Evolutionary conservation across 73 alveolate genomes (phyloP), one percentile per base, ranked within the genome.

Genomic region (Paramecium bursaria): DNA sequence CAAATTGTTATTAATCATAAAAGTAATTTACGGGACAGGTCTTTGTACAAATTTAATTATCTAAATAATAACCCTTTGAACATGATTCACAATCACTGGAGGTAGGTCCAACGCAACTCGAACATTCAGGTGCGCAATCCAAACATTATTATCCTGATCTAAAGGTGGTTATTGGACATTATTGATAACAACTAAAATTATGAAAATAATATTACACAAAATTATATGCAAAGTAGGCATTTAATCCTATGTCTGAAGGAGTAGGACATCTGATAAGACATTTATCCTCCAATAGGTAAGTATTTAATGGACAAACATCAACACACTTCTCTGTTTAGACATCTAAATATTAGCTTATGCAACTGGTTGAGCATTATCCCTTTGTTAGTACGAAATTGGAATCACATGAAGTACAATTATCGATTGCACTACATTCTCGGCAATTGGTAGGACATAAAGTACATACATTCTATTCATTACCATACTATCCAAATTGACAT

Each of bases 21-120:
- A 25, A 33, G 27, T 51, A 51, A 25, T 26, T 26, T 2, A 3
- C 10, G 11, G 74, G 6, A 19, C 74, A 51, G 10, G 19, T 17
- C 7, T 21, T 4, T 21, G 74, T 51, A 13, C 74, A 51, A 51
- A 51, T 51, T 51, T 51, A 11, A 51, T 51, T 51, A 51, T 51
- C 46, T 9, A 51, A 19, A 21, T 50, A 51, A 51, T 17, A 51
- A 2, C 74, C 74, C 23, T 51, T 11, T 1, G 3, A 51, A 21
- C 74, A 51, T 26, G 46, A 25, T 7, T 26, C 27, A 13, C 74
- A 51, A 3, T 51, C 44, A 25, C 15, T 0, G 27, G 23, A 4
- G 10, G 74, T 4, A 22, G 74, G 74, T 0, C 74, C 74, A 10
- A 51, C 27, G 15, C 74, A 51, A 25, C 46, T 4, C 15, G 17